Evolutionary conservation across 1,139 yeast genomes (phyloP).

Genomic region (Pichia sp.): DNA sequence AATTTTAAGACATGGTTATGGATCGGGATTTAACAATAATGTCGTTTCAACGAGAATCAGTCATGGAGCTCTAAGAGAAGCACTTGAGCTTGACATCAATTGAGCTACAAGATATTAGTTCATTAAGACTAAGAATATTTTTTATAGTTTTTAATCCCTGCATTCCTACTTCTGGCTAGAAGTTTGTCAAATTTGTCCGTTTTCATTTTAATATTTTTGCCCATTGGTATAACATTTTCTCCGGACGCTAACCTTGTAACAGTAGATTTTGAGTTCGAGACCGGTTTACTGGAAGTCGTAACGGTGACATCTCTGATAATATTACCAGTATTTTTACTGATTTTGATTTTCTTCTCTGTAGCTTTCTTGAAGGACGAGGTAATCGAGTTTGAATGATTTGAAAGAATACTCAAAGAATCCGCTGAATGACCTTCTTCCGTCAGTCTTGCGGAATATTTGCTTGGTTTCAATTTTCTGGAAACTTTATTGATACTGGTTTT

Average conservation of each 20-base stretch:
- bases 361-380: constrained; percentile 16
- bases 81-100: constrained; percentile 26
- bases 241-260: constrained; percentile 18
- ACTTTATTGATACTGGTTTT: constrained; percentile 9
- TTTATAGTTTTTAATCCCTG: constrained; percentile 7
- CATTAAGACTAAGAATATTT: too few species aligned
- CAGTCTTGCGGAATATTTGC: too few species aligned
- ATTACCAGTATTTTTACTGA: constrained; percentile 20
- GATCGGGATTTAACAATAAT: constrained; percentile 33
- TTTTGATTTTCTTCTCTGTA: constrained; percentile 11
- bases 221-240: too few species aligned
- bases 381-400: constrained; percentile 13
- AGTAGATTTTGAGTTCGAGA: constrained; percentile 18
- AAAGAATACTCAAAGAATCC: constrained; percentile 12
- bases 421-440: constrained; percentile 3
- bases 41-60: constrained; percentile 33
- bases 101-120: too few species aligned
- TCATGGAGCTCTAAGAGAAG: constrained; percentile 36
- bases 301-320: constrained; percentile 22
- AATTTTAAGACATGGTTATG: constrained; percentile 35
- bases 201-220: not conserved
- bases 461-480: not conserved
- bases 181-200: constrained; percentile 17
- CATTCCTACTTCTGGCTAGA: constrained; percentile 15
- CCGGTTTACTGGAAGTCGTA: constrained; percentile 20